Percentiles rank a stretch among this genome's conserved stretches.
phyloP scores from a whole-genome alignment of 768 basidiomycete genomes.

The Hericium erinaceus region DNA sequence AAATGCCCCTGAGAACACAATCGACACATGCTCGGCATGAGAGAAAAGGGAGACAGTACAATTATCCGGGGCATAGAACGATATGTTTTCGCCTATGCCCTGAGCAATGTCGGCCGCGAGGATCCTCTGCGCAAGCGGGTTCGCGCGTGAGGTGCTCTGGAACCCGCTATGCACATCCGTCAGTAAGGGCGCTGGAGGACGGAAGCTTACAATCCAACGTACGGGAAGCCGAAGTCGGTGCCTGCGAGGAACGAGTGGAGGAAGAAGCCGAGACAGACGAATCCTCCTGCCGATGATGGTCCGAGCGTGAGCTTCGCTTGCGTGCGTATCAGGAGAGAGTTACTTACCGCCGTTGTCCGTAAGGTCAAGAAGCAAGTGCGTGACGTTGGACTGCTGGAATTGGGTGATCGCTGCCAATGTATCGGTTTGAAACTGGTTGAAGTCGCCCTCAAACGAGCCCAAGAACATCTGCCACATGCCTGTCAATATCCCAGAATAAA shows the following conservation, averaged over 20 bases:
- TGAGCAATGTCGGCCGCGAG: slow-evolving; percentile 41
- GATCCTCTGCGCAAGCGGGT: slow-evolving; percentile 51
- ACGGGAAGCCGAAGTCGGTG: slow-evolving; percentile 41
- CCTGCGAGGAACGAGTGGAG: slow-evolving; percentile 50
- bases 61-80: slow-evolving; percentile 43
- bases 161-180: slow-evolving; percentile 34
- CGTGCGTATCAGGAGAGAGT: not conserved
- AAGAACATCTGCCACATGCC: slow-evolving; percentile 41
- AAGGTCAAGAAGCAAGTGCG: slow-evolving; percentile 45
- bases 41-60: slow-evolving; percentile 24
- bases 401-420: slow-evolving; percentile 32
- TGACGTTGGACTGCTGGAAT: slow-evolving; percentile 41
- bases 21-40: not conserved
- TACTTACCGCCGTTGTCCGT: slow-evolving; percentile 52
- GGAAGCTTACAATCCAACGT: slow-evolving; percentile 14
- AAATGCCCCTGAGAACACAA: slow-evolving; percentile 18
- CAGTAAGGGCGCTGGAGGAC: too few species aligned
- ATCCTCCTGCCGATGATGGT: slow-evolving; percentile 31
- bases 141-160: slow-evolving; percentile 43
- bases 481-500: not conserved
- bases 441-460: slow-evolving; percentile 46
- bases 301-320: not conserved
- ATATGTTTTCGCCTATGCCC: slow-evolving; percentile 24
- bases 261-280: slow-evolving; percentile 53
- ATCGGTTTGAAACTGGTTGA: slow-evolving; percentile 42